These are phyloP conservation scores for Cubamyces sp. DNA, from an alignment of 768 basidiomycete species.

Conservation along the genomic window DNA sequence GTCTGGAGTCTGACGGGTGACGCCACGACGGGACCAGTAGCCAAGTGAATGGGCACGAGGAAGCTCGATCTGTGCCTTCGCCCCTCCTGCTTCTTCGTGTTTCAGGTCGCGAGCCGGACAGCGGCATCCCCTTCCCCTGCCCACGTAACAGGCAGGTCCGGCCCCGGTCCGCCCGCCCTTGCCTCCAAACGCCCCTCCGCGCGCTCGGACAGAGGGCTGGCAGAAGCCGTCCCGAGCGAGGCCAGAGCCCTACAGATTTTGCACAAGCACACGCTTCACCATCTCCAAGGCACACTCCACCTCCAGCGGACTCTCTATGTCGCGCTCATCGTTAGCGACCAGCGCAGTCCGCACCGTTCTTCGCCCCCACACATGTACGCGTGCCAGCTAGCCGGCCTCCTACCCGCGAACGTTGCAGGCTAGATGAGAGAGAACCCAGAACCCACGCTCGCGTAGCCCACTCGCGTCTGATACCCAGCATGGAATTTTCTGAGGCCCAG, in stretches of 20 bases:
- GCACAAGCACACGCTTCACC: slow-evolving; percentile 2
- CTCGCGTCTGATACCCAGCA: background rate
- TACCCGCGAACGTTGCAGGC: slow-evolving; percentile 24
- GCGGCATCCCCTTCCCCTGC: slow-evolving; percentile 20
- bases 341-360: background rate
- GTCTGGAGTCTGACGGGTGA: no score
- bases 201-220: slow-evolving; percentile 4
- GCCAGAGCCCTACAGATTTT: background rate
- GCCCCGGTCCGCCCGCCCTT: slow-evolving; percentile 6
- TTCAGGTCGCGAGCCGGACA: slow-evolving; percentile 30
- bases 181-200: background rate
- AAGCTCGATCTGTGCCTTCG: slow-evolving; percentile 10
- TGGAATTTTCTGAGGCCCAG: background rate
- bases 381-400: slow-evolving; percentile 4
- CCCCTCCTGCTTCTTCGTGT: slow-evolving; percentile 24
- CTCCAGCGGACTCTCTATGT: background rate
- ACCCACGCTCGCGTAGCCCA: background rate
- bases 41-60: background rate
- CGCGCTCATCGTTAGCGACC: no score
- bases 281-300: slow-evolving; percentile 13
- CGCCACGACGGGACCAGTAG: slow-evolving; percentile 24
- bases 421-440: background rate
- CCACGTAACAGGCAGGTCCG: slow-evolving; percentile 11
- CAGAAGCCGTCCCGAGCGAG: background rate
- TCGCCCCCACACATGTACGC: slow-evolving; percentile 1